Base-by-base conservation (phyloP, 441 rosid species). In the Syzygium malaccense region DNA sequence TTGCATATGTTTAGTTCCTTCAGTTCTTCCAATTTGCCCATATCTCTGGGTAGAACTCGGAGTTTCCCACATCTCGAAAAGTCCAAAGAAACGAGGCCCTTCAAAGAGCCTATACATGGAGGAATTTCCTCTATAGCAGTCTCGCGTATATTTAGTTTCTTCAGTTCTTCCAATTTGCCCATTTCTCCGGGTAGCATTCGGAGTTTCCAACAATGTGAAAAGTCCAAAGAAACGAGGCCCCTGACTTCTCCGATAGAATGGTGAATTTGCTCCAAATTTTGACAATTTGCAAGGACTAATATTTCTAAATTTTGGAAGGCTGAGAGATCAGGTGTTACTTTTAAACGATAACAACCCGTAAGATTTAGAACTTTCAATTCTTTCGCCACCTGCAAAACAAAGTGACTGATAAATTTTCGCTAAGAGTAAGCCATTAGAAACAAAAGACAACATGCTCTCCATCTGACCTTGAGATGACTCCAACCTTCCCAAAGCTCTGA, bases 341-440 rank as follows among this genome's bases (percentile, higher is more conserved):
- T 66, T 66, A 66, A 66, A 66, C 0, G 0, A 4, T 2, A 0
- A 10, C 75, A 66, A 8, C 41, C 0, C 17, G 5, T 0, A 64
- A 30, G 75, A 15, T 66, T 66, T 66, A 66, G 37, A 30, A 66
- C 75, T 66, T 17, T 66, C 41, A 66, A 17, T 0, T 32, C 23
- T 41, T 66, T 66, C 25, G 12, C 25, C 41, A 32, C 41, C 41
- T 66, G 6, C 75, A 66, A 32, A 66, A 9, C 23, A 32, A 17
- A 64, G 1, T 66, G 75, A 66, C 7, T 0, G 6, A 18, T 62
- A 0, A n/a, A n/a, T 28, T 66, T 66, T 32, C 1, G 25, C 41
- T 7, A 66, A 66, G 25, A 66, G 6, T 32, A 32, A n/a, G 75
- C 6, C 25, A 17, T 66, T 32, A 32, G 1, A 66, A 66, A 66